Base-by-base conservation (phyloP, 2,329 filamentous ascomycete genomes). In the Botrytis byssoidea region DNA sequence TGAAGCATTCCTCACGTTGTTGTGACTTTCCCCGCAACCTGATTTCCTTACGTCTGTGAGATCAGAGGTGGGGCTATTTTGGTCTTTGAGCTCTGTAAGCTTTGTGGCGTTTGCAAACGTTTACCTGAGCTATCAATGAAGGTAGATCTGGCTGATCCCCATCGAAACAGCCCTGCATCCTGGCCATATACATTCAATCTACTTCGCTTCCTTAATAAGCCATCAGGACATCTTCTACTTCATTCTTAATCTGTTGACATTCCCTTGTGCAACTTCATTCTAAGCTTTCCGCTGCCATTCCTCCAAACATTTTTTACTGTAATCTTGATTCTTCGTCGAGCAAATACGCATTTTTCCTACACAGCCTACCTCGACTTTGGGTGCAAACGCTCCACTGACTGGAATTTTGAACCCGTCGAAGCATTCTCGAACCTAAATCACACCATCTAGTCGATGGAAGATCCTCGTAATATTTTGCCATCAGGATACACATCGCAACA, bases 201-300 rank as follows among this genome's bases (percentile, higher is more conserved):
- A 48, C 35, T 65, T 70, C 9, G n/a, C 74, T 70, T 74, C 75
- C 78, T 76, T 77, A 80, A 80, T 81, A 81, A 77, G 69, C 76
- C 73, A 22, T 73, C 20, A 61, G 57, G 72, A 75, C 66, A 51
- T 75, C 77, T 78, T 74, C 78, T 79, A 77, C 74, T 79, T 75
- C 79, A 81, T 81, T 81, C 79, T 80, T 77, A 72, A 77, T 67
- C 74, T 76, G 75, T 77, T 77, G 74, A 75, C 79, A 80, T 80
- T 80, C 78, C 74, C 74, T 77, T 74, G 72, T 59, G 48, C 67
- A 71, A 75, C 75, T 74, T 73, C 46, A 68, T 51, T 67, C 73
- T 70, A 73, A 74, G 74, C 73, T 74, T 66, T 71, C 71, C 71
- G 67, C 74, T 78, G 73, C 76, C 79, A 81, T 81, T 81, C 79